Conservation (phyloP, 2,329 filamentous ascomycete genomes). For the Cordyceps javanica region DNA sequence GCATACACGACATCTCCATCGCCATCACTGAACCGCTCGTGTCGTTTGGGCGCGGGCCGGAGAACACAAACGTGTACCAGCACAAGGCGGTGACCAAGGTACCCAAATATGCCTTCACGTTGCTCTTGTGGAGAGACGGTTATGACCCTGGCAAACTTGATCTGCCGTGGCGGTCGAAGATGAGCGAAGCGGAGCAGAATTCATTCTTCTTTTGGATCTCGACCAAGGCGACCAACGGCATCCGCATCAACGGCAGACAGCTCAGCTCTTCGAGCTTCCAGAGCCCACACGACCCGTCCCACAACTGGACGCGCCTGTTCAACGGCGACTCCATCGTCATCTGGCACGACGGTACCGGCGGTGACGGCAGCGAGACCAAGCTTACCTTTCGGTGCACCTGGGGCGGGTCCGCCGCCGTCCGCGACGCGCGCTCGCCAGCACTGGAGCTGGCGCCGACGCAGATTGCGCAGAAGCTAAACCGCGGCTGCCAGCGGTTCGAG, state of each 20-base stretch:
- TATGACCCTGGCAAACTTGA: slow-evolving; percentile 54
- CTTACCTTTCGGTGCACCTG: slow-evolving; percentile 49
- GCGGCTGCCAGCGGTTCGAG: slow-evolving; percentile 40
- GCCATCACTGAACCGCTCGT: slow-evolving; percentile 60
- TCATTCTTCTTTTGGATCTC: slow-evolving; percentile 67
- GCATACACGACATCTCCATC: slow-evolving; percentile 55
- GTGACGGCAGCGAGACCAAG: slow-evolving; percentile 35
- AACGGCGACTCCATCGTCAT: slow-evolving; percentile 72
- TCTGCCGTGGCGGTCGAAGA: slow-evolving; percentile 37
- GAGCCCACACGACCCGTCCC: slow-evolving; percentile 48
- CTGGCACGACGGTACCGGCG: slow-evolving; percentile 44
- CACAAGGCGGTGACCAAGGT: slow-evolving; percentile 61
- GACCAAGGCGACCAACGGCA: slow-evolving; percentile 70
- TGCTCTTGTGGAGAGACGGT: slow-evolving; percentile 66
- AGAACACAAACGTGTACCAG: slow-evolving; percentile 63
- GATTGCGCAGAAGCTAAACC: slow-evolving; percentile 42
- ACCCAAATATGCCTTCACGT: slow-evolving; percentile 73
- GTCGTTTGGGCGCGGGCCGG: slow-evolving; percentile 68
- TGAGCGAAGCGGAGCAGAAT: slow-evolving; percentile 33
- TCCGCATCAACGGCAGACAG: slow-evolving; percentile 68
- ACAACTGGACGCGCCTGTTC: slow-evolving; percentile 62
- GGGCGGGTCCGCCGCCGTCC: slow-evolving; percentile 44
- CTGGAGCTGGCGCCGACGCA: slow-evolving; percentile 31
- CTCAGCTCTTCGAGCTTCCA: slow-evolving; percentile 52
- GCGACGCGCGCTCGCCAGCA: slow-evolving; percentile 20